Base-by-base conservation (phyloP, 1,284 basidiomycete species). In the Moesziomyces sp. region DNA sequence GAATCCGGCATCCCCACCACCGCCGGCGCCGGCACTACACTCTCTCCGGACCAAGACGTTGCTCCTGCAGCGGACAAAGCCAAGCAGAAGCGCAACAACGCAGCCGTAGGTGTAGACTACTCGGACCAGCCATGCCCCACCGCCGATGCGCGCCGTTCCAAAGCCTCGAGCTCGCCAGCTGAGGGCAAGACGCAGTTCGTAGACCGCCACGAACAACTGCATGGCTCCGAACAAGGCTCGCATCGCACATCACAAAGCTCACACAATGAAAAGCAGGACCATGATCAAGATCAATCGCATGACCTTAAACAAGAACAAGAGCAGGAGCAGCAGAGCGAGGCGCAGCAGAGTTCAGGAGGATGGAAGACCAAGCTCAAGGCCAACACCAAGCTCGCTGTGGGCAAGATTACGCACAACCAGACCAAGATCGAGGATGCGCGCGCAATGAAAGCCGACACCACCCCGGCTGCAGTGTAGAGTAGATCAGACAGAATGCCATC, bases 1-100 rank as follows among this genome's bases (percentile, higher is more conserved):
- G 75, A 72, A 46, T 14, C 44, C 3, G 68, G 56, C 3, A 76
- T 78, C 43, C 74, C 74, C 26, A 78, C 76, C 26, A 51, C 54
- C 8, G 76, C 70, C 6, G 76, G 76, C 6, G 56, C 53, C 3
- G 76, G 65, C 3, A 74, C 66, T 10, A 76, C 74, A 10, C 47
- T 70, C 10, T 74, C 70, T 1, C 63, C 66, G 3, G 76, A 78
- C 45, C 45, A 63, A 18, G 58, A 63, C 24, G 63, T 68, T 0
- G 19, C 51, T 7, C 23, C 38, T 1, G 74, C 76, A 2, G 18
- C 56, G 4, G 38, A 58, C 3, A 53, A 63, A 16, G 43, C 52
- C 30, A 30, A 30, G 7, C 18, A 53, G 6, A 24, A 30, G 30
- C 30, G n/a, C 1, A 16, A 23, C 13, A 26, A 56, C 23, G 75